Base-by-base conservation (phyloP, 495 filamentous ascomycete species). In the Bryoglossum gracile region DNA sequence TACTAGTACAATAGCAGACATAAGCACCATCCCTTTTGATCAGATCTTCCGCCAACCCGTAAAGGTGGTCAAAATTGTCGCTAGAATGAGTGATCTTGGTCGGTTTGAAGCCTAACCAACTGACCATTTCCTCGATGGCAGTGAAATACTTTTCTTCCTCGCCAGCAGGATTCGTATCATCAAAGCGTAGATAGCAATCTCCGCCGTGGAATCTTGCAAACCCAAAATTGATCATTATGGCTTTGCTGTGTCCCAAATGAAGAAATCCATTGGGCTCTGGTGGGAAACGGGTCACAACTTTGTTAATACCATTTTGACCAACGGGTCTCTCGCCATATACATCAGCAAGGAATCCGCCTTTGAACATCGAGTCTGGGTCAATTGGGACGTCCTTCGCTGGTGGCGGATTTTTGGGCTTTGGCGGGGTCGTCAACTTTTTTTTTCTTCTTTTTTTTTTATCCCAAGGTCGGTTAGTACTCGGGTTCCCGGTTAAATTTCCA, bases 151-250 rank as follows among this genome's bases (percentile, higher is more conserved):
- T 71, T 62, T 86, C 81, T 57, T 88, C 78, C 63, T 89, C 86
- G 9, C 77, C 81, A 48, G 85, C 82, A 1, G 86, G 86, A 61
- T 91, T 91, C 8, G 86, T 89, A 53, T 91, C 86, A 71, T 80
- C 25, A 73, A 78, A 56, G 9, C 33, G 52, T 34, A 66, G 57
- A 56, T 67, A 65, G 59, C 70, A 70, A 46, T 83, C 69, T 38
- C 91, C 91, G 10, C 82, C 81, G 62, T 94, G 82, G 59, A 83
- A 80, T 55, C 76, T 78, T 5, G 91, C 90, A 66, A 94, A 95
- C 2, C 90, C 91, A 60, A 96, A 96, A 67, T 96, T 95, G 57
- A 96, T 77, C 0, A 86, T 80, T 62, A 97, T 95, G 13, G 91
- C 90, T 69, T 95, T 95, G 57, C 79, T 80, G 62, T 96, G 91